phyloP scores from a whole-genome alignment of 257 asterid genomes.

The Penstemon newberryi region DNA sequence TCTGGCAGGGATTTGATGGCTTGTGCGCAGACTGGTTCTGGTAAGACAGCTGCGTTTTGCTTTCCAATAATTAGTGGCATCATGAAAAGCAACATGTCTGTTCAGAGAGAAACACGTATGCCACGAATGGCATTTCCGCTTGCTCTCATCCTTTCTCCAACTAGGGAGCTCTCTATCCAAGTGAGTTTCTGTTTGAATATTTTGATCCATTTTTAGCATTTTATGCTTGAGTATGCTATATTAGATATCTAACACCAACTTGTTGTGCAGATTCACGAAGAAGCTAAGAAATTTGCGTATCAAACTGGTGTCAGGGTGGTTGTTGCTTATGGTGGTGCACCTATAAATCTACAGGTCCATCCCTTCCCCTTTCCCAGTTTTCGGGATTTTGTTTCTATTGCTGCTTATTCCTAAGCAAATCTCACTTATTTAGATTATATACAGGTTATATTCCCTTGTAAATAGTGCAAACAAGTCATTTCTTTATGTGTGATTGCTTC shows the following conservation, averaged over 20 bases:
- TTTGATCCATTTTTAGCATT: not conserved
- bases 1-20: slow-evolving; percentile 61
- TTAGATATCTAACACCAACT: slow-evolving; percentile 10
- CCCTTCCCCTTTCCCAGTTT: not conserved
- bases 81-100: slow-evolving; percentile 39
- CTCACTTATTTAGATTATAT: not conserved
- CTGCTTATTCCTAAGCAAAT: slow-evolving; percentile 5
- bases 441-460: slow-evolving; percentile 4
- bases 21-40: slow-evolving; percentile 63
- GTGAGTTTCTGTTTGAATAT: slow-evolving; percentile 39
- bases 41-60: slow-evolving; percentile 64
- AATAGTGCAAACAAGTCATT: not conserved
- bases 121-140: slow-evolving; percentile 60
- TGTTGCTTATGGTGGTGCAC: slow-evolving; percentile 86
- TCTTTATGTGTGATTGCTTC: not conserved
- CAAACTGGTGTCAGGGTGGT: slow-evolving; percentile 86
- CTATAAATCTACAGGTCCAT: slow-evolving; percentile 69
- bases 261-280: slow-evolving; percentile 64
- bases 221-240: not conserved
- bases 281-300: slow-evolving; percentile 75
- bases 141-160: slow-evolving; percentile 77
- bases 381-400: not conserved
- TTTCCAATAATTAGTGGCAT: slow-evolving; percentile 61
- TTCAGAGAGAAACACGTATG: slow-evolving; percentile 38
- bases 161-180: slow-evolving; percentile 76